Conservation (phyloP, 2,329 filamentous ascomycete species). For the Diplodia corticola region DNA sequence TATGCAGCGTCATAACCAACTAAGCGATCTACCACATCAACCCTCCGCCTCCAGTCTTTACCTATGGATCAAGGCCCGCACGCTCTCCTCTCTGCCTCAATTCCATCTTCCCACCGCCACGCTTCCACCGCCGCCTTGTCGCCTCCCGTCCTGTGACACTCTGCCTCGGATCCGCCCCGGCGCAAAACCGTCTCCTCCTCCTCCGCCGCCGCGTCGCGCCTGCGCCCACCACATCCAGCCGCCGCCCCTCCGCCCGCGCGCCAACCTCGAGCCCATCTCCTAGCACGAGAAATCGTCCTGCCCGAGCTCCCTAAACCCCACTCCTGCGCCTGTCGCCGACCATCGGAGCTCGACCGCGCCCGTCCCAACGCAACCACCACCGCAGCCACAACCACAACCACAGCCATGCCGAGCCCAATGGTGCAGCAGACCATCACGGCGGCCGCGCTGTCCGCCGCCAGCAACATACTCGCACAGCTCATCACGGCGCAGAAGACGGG, state of each 20-base stretch:
- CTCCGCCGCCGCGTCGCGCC: not conserved
- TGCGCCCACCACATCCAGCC: not conserved
- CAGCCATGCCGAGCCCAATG: slow-evolving; percentile 12
- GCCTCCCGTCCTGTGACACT: not conserved
- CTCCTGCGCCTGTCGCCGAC: too few species aligned
- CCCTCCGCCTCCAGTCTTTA: too few species aligned
- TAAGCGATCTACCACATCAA: not conserved
- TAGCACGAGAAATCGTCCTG: too few species aligned
- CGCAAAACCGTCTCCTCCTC: not conserved
- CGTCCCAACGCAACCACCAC: not conserved
- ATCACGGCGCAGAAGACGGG: slow-evolving; percentile 63
- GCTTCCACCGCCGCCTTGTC: not conserved
- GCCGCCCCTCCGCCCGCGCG: too few species aligned
- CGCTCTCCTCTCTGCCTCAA: too few species aligned
- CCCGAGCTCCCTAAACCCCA: too few species aligned
- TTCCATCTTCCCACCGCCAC: not conserved
- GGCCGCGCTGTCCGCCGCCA: slow-evolving; percentile 63
- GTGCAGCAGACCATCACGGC: slow-evolving; percentile 56
- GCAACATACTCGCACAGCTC: slow-evolving; percentile 72
- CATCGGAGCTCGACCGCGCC: too few species aligned
- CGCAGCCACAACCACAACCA: not conserved
- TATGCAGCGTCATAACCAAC: too few species aligned
- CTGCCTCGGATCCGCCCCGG: not conserved
- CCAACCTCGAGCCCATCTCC: too few species aligned
- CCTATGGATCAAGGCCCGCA: too few species aligned